These are phyloP conservation scores for Neurospora sp. DNA, from an alignment of 2,329 filamentous ascomycete species.

Conservation along the genomic window DNA sequence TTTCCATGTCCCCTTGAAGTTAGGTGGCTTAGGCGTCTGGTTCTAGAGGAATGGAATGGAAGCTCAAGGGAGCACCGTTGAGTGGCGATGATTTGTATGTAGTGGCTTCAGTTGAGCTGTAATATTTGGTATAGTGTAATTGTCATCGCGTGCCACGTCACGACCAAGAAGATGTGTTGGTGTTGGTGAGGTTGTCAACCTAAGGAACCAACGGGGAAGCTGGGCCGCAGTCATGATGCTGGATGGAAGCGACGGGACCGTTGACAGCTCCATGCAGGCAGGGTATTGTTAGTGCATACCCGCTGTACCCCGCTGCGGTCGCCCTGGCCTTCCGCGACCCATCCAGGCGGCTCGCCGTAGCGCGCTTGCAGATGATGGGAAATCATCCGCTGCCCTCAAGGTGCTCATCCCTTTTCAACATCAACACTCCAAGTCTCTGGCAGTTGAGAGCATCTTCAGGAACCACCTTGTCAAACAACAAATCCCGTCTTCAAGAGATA, in stretches of 20 bases:
- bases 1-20: not conserved
- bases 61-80: slow-evolving; percentile 24
- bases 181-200: not conserved
- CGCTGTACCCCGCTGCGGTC: not conserved
- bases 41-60: not conserved
- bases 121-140: not conserved
- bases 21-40: not conserved
- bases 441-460: not conserved
- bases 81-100: not conserved
- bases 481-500: no score
- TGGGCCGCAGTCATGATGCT: not conserved
- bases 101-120: not conserved
- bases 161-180: not conserved
- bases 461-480: not conserved
- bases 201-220: not conserved
- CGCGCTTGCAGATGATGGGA: not conserved
- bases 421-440: not conserved
- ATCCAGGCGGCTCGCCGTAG: not conserved
- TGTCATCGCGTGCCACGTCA: not conserved
- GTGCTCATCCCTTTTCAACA: not conserved
- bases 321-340: no score
- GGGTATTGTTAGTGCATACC: not conserved
- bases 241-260: not conserved
- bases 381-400: not conserved
- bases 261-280: not conserved